A percentile compares a stretch with the other conserved stretches of the same genome.
phyloP scores from a whole-genome alignment of 805 yeast genomes.

The Jamesozyma gamospora region DNA sequence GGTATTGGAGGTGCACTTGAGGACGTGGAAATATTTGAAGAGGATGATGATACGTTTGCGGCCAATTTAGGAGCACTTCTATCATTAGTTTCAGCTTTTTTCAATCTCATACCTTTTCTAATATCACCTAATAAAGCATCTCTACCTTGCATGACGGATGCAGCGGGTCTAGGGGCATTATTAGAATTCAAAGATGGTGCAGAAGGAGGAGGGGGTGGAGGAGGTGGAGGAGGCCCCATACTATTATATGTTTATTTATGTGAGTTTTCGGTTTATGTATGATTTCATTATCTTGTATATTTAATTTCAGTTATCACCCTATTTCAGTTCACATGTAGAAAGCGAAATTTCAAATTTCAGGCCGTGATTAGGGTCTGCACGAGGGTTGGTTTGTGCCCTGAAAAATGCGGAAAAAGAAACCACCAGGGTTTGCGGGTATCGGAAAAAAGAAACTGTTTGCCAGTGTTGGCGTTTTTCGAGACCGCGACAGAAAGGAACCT shows the following conservation, averaged over 20 bases:
- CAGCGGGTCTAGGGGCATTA: slow-evolving; percentile 25
- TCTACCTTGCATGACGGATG: slow-evolving; percentile 31
- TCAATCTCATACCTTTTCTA: slow-evolving; percentile 53
- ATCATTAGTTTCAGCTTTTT: slow-evolving; percentile 56
- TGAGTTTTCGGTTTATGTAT: not conserved
- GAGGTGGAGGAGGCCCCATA: slow-evolving; percentile 32
- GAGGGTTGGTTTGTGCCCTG: no score
- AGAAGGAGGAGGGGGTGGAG: slow-evolving; percentile 52
- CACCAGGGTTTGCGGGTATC: no score
- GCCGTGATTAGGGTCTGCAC: no score
- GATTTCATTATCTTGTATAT: no score
- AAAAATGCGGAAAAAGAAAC: no score
- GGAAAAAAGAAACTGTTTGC: no score
- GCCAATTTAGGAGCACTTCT: slow-evolving; percentile 52
- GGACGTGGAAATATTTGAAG: not conserved
- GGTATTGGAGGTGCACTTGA: slow-evolving; percentile 23
- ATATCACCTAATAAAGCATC: slow-evolving; percentile 71
- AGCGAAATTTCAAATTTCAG: no score
- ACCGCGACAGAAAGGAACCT: no score
- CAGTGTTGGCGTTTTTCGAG: no score
- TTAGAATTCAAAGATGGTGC: slow-evolving; percentile 29
- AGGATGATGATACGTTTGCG: slow-evolving; percentile 22
- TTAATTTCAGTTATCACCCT: no score
- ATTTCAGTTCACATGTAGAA: no score
- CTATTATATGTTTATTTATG: not conserved